These are phyloP conservation scores for Malassezia restricta DNA, from an alignment of 1,284 basidiomycete genomes.

Conservation along the genomic window DNA sequence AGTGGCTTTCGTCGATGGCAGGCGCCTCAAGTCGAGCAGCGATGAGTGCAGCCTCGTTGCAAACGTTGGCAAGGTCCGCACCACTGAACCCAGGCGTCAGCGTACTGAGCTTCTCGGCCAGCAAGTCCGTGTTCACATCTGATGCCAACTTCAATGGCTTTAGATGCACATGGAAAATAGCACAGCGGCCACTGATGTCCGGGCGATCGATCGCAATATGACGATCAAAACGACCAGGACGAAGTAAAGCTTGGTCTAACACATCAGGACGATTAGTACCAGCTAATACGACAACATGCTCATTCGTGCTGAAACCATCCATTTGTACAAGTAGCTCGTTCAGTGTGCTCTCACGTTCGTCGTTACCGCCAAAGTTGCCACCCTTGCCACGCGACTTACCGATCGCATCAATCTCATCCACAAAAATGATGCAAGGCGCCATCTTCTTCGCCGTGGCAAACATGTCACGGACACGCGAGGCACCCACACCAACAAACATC, in stretches of 20 bases:
- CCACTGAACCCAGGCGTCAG: constrained; percentile 96
- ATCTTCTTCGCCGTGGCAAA: constrained; percentile 96
- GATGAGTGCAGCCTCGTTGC: constrained; percentile 91
- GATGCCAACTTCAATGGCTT: constrained; percentile 57
- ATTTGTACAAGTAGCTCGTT: constrained; percentile 98
- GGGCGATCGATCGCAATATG: constrained; percentile 92
- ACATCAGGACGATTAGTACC: constrained; percentile 96
- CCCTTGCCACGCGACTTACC: constrained; percentile 87
- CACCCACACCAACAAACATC: constrained; percentile 99
- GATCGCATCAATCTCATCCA: constrained; percentile 64
- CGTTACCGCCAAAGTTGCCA: constrained; percentile 81
- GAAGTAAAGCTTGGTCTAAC: constrained; percentile 83
- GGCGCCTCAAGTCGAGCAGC: constrained; percentile 77
- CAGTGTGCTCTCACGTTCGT: constrained; percentile 92
- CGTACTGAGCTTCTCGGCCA: constrained; percentile 70
- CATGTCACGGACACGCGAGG: constrained; percentile 88
- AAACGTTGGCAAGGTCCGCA: constrained; percentile 96
- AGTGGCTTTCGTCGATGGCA: constrained; percentile 69
- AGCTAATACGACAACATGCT: constrained; percentile 90
- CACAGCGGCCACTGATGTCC: constrained; percentile 81
- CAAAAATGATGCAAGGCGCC: constrained; percentile 80
- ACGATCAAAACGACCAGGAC: constrained; percentile 92
- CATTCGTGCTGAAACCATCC: constrained; percentile 93
- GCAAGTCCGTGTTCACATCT: constrained; percentile 22
- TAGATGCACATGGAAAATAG: constrained; percentile 89